These are phyloP conservation scores for Sanghuangporus sanghuang DNA, from an alignment of 1,284 basidiomycete genomes.

Conservation along the genomic window DNA sequence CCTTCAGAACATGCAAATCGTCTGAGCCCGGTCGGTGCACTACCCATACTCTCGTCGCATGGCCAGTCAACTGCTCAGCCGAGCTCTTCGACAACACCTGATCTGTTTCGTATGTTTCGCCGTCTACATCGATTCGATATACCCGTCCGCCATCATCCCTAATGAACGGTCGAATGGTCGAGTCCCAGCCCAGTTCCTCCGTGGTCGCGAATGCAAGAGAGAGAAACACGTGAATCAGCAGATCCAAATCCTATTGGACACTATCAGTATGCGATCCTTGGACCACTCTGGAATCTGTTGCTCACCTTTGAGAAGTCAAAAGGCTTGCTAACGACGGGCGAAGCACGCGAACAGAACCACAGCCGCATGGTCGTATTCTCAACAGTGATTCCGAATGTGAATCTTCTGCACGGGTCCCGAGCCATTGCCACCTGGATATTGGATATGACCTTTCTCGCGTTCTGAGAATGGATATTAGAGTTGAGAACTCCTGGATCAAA, in stretches of 20 bases:
- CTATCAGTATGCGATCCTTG: background rate
- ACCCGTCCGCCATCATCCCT: background rate
- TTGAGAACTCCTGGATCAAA: background rate
- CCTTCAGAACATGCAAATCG: background rate
- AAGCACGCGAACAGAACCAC: background rate
- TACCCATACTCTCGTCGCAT: background rate
- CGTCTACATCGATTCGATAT: background rate
- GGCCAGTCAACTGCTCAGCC: background rate
- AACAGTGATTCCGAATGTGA: slow-evolving; percentile 16
- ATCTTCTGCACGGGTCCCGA: slow-evolving; percentile 16
- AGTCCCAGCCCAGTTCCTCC: slow-evolving; percentile 3
- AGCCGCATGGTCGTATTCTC: slow-evolving; percentile 2
- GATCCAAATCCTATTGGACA: background rate
- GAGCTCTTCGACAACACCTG: background rate
- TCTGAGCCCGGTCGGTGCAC: background rate
- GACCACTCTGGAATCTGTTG: background rate
- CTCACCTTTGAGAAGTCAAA: background rate
- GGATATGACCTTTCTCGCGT: background rate
- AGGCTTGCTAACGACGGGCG: background rate
- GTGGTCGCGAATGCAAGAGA: background rate
- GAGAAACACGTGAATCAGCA: background rate
- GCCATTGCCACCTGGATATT: slow-evolving; percentile 14
- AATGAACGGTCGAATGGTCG: background rate
- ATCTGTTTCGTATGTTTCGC: background rate
- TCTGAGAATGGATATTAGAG: background rate